A percentile compares a stretch with the other conserved stretches of the same genome.
These are phyloP conservation scores for Gamsiella multidivaricata DNA, from an alignment of 192 early-diverging fungal genomes.

Conservation along the genomic window DNA sequence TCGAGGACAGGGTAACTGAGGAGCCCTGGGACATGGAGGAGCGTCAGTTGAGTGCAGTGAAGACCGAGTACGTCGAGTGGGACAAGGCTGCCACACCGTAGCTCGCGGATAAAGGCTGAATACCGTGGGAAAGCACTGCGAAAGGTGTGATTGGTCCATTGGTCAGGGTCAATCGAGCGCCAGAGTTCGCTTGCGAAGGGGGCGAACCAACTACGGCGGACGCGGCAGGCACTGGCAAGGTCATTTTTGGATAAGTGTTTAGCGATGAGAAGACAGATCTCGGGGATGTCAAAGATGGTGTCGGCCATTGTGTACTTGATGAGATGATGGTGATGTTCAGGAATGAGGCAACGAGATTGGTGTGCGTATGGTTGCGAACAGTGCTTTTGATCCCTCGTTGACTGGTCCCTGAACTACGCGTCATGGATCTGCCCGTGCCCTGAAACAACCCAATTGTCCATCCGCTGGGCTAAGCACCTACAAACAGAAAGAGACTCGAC, in stretches of 20 bases:
- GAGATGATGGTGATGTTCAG: no score
- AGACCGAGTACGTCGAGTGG: background rate
- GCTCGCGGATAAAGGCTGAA: conserved; percentile 22
- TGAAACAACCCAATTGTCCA: no score
- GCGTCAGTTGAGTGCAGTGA: background rate
- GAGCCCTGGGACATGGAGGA: conserved; percentile 7
- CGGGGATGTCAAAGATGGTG: conserved; percentile 9
- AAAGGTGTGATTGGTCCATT: conserved; percentile 20
- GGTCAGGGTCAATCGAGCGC: conserved; percentile 22
- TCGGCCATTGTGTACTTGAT: background rate
- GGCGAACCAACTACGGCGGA: conserved; percentile 14
- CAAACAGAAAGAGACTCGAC: no score
- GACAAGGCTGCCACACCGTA: background rate
- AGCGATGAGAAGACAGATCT: conserved; percentile 12
- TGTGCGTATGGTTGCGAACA: no score
- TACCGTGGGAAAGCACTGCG: conserved; percentile 21
- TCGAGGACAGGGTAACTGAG: background rate
- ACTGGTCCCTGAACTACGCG: no score
- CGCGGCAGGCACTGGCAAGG: conserved; percentile 1
- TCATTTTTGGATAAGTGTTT: conserved; percentile 11
- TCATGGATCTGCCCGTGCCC: no score
- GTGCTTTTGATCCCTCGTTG: no score
- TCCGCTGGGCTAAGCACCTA: no score
- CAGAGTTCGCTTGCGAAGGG: conserved; percentile 32
- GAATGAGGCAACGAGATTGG: no score